These are phyloP conservation scores for Plasmodium gallinaceum DNA, from an alignment of 169 alveolate genomes.

Conservation along the genomic window DNA sequence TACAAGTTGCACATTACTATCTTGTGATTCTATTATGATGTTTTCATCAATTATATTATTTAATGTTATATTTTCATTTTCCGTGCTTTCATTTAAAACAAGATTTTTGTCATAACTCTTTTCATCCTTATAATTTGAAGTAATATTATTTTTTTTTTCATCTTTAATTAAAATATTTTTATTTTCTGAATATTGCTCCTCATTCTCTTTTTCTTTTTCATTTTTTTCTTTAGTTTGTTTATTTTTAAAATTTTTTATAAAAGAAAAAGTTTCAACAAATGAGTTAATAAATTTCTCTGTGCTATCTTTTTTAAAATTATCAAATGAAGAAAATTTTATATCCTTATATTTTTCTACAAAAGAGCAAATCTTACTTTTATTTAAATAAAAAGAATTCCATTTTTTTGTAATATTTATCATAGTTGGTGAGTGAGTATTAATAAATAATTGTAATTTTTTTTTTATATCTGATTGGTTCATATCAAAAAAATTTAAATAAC, in stretches of 20 bases:
- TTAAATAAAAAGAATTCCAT: constrained; percentile 57
- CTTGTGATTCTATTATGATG: background rate
- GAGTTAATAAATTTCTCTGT: constrained; percentile 41
- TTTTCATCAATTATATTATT: background rate
- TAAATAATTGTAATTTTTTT: constrained; percentile 54
- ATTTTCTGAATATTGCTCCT: background rate
- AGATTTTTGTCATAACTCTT: background rate
- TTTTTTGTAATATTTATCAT: constrained; percentile 47
- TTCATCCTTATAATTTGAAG: background rate
- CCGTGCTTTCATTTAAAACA: background rate
- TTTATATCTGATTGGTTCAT: constrained; percentile 41
- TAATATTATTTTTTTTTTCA: background rate
- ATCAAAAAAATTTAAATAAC: constrained; percentile 56
- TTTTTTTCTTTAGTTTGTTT: background rate
- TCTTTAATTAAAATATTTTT: background rate
- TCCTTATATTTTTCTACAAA: constrained; percentile 56
- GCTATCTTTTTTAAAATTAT: constrained; percentile 45
- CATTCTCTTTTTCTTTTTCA: background rate
- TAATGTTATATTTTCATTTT: background rate
- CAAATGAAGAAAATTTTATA: constrained; percentile 7
- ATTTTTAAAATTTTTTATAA: background rate
- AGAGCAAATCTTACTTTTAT: constrained; percentile 38
- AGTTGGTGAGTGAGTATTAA: constrained; percentile 71
- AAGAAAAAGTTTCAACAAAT: constrained; percentile 45
- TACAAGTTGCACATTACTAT: too few relatives aligned